Evolutionary conservation across 768 basidiomycete species (phyloP).

Genomic region (Leucocoprinus sp.): DNA sequence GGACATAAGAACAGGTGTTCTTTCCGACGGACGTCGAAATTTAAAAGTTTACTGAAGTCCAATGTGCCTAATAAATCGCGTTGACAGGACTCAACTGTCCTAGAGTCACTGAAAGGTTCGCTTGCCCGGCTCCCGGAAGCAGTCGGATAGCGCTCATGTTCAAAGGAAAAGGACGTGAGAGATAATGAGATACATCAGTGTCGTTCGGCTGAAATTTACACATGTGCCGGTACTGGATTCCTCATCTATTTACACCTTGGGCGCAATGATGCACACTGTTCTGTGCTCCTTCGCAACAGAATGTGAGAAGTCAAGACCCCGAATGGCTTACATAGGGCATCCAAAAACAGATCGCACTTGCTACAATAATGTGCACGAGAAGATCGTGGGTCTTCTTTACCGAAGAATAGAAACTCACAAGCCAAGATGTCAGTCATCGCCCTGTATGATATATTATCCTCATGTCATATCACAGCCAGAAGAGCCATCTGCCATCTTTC

Average conservation of each 20-base stretch:
- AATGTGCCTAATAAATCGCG: background rate
- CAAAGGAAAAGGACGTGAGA: background rate
- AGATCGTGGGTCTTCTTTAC: background rate
- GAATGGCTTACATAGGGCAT: conserved; percentile 4
- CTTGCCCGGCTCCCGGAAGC: background rate
- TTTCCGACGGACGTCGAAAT: background rate
- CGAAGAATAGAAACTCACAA: background rate
- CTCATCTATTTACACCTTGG: background rate
- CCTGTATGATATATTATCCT: background rate
- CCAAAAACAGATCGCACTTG: background rate
- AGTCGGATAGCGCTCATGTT: background rate
- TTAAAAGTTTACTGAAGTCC: background rate
- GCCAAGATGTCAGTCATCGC: background rate
- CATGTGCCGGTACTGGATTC: background rate
- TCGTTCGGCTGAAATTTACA: background rate
- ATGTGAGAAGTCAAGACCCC: background rate
- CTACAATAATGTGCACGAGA: background rate
- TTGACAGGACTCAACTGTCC: too few species aligned
- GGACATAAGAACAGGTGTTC: background rate
- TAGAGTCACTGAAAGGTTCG: too few species aligned
- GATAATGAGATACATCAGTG: conserved; percentile 6
- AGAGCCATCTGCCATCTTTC: background rate
- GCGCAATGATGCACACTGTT: background rate
- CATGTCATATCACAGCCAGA: background rate
- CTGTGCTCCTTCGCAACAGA: background rate